A percentile compares a stretch with the other conserved stretches of the same genome.
Evolutionary conservation across 768 basidiomycete species (phyloP).

Genomic region (Phallus indusiatus): DNA sequence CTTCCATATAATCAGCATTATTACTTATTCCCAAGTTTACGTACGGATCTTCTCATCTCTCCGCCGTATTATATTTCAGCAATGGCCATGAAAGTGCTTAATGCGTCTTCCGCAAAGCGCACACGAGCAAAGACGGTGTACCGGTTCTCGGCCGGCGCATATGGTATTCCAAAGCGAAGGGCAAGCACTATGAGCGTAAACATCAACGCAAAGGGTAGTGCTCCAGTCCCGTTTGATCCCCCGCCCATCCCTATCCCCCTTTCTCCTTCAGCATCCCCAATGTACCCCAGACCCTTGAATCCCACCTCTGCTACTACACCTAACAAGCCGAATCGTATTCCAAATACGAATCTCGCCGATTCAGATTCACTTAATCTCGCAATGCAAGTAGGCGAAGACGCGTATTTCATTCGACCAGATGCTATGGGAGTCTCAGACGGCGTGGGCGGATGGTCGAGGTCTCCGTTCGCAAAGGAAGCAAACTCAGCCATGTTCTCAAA

Average conservation of each 20-base stretch:
- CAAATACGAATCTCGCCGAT: constrained; percentile 14
- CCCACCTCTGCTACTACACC: constrained; percentile 14
- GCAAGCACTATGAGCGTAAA: constrained; percentile 11
- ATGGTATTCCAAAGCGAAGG: constrained; percentile 70
- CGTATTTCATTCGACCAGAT: constrained; percentile 73
- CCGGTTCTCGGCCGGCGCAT: constrained; percentile 69
- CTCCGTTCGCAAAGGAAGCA: constrained; percentile 50
- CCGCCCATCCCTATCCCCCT: constrained; percentile 15
- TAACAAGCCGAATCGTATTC: no score
- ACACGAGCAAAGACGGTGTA: constrained; percentile 21
- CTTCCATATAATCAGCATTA: not conserved
- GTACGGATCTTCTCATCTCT: no score
- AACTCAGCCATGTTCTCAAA: constrained; percentile 40
- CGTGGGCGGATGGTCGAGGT: constrained; percentile 80
- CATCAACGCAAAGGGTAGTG: constrained; percentile 11
- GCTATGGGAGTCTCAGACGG: constrained; percentile 94
- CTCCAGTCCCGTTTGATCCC: no score
- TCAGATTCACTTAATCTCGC: constrained; percentile 36
- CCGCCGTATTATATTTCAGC: no score
- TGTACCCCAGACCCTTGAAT: constrained; percentile 16
- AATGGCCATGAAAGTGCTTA: no score
- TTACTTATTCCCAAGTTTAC: no score
- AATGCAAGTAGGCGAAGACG: constrained; percentile 86
- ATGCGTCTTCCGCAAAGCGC: no score
- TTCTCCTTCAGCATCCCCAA: constrained; percentile 22